Evolutionary conservation across 2,329 filamentous ascomycete species (phyloP).

Genomic region (Fusarium coicis): DNA sequence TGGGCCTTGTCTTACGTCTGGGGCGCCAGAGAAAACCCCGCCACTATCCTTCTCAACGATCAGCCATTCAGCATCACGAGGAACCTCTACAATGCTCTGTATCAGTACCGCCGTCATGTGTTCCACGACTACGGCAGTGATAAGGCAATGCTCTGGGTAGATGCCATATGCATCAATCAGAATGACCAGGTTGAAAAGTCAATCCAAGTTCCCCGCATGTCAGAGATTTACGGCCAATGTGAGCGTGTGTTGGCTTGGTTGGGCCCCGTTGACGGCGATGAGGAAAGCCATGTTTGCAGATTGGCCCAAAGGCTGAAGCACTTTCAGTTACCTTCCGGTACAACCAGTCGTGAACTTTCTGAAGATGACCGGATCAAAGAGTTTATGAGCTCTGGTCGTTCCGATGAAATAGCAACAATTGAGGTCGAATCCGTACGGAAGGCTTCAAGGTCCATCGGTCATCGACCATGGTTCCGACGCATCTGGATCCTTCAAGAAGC

Average conservation of each 20-base stretch:
- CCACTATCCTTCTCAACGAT: background rate
- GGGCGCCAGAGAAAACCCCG: conserved; percentile 1
- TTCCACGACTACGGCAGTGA: rapidly evolving
- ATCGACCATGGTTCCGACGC: conserved; percentile 14
- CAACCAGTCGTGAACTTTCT: rapidly evolving
- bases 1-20: conserved; percentile 30
- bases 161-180: conserved; percentile 28
- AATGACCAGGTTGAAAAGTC: conserved; percentile 13
- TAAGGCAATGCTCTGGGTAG: background rate
- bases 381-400: background rate
- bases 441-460: background rate
- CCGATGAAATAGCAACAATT: rapidly evolving
- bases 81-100: conserved; percentile 5
- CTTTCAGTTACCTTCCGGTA: background rate
- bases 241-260: conserved; percentile 23
- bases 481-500: conserved; percentile 32
- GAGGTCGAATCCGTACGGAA: background rate
- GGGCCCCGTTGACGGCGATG: background rate
- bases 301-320: background rate
- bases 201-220: conserved; percentile 20
- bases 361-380: background rate
- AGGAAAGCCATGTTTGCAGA: background rate
- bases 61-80: conserved; percentile 1
- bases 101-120: background rate
- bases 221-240: conserved; percentile 23